phyloP scores from a whole-genome alignment of 2,329 filamentous ascomycete species.

The Mycogone perniciosa region DNA sequence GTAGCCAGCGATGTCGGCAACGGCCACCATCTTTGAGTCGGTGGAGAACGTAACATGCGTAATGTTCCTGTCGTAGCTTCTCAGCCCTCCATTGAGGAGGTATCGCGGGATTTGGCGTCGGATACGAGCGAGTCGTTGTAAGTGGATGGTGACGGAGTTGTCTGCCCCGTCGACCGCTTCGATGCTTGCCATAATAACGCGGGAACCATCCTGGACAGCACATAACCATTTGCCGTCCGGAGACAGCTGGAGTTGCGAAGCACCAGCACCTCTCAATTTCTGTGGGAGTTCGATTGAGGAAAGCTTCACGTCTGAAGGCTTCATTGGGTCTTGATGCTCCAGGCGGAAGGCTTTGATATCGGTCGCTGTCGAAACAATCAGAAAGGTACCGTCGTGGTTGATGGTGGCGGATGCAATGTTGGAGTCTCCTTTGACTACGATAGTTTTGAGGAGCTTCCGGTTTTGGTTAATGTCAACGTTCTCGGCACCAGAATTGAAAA shows the following conservation, averaged over 20 bases:
- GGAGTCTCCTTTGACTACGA: slow-evolving; percentile 67
- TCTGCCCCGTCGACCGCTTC: slow-evolving; percentile 15
- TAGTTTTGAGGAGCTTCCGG: slow-evolving; percentile 62
- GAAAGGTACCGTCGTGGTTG: slow-evolving; percentile 62
- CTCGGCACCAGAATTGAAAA: slow-evolving; percentile 36
- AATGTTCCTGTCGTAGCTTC: slow-evolving; percentile 71
- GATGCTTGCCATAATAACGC: slow-evolving; percentile 41
- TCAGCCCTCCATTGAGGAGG: slow-evolving; percentile 57
- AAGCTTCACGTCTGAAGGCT: slow-evolving; percentile 58
- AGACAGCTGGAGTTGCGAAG: slow-evolving; percentile 62
- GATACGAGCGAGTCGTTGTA: slow-evolving; percentile 47
- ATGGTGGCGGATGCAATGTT: slow-evolving; percentile 72
- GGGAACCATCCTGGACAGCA: slow-evolving; percentile 55
- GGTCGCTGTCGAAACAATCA: slow-evolving; percentile 69
- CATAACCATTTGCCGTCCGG: slow-evolving; percentile 65
- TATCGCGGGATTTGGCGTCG: slow-evolving; percentile 49
- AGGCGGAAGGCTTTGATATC: slow-evolving; percentile 75
- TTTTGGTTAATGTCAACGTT: slow-evolving; percentile 43
- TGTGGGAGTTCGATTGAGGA: slow-evolving; percentile 61
- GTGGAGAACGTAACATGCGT: slow-evolving; percentile 70
- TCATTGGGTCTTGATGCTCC: slow-evolving; percentile 42
- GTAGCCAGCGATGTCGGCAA: slow-evolving; percentile 75
- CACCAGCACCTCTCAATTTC: slow-evolving; percentile 54
- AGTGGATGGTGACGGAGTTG: slow-evolving; percentile 25
- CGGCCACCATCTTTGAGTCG: slow-evolving; percentile 72